phyloP scores from a whole-genome alignment of 257 asterid genomes.

The Handroanthus guayacan region DNA sequence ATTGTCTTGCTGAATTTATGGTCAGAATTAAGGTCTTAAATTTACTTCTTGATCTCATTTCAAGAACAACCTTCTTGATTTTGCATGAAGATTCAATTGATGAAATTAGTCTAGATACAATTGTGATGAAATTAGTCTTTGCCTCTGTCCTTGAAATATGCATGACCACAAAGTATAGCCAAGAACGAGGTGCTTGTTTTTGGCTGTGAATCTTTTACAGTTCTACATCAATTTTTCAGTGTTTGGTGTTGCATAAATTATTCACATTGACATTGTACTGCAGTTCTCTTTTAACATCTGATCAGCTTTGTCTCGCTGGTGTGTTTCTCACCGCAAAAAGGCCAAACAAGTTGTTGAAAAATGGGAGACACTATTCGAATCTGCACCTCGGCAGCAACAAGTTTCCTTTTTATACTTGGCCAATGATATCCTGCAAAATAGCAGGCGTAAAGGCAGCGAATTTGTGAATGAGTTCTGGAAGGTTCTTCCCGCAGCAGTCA shows the following conservation, averaged over 20 bases:
- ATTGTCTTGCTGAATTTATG: too few relatives aligned
- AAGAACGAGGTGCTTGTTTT: conserved; percentile 17
- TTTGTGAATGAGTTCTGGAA: conserved; percentile 98
- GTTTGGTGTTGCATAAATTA: not conserved
- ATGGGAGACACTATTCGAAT: conserved; percentile 80
- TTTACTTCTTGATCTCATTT: too few relatives aligned
- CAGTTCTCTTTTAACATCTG: conserved; percentile 55
- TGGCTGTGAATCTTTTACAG: not conserved
- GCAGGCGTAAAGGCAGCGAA: conserved; percentile 97
- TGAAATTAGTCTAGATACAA: too few relatives aligned
- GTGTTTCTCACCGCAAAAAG: conserved; percentile 79
- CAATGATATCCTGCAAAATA: conserved; percentile 94
- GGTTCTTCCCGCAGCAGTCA: conserved; percentile 83
- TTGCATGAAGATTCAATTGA: not conserved
- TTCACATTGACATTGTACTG: conserved; percentile 14
- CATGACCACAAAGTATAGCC: not conserved
- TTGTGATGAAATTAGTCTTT: not conserved
- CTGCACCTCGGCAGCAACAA: conserved; percentile 77
- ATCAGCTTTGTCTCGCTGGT: conserved; percentile 94
- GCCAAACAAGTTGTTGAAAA: conserved; percentile 92
- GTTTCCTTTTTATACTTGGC: conserved; percentile 84
- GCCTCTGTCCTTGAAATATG: not conserved
- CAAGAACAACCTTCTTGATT: not conserved
- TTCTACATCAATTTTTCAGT: too few relatives aligned
- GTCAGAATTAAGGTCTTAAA: too few relatives aligned